A percentile compares a stretch with the other conserved stretches of the same genome.
Evolutionary conservation across 202 grass and related monocot species (phyloP).

Genomic region (Panicum hallii): DNA sequence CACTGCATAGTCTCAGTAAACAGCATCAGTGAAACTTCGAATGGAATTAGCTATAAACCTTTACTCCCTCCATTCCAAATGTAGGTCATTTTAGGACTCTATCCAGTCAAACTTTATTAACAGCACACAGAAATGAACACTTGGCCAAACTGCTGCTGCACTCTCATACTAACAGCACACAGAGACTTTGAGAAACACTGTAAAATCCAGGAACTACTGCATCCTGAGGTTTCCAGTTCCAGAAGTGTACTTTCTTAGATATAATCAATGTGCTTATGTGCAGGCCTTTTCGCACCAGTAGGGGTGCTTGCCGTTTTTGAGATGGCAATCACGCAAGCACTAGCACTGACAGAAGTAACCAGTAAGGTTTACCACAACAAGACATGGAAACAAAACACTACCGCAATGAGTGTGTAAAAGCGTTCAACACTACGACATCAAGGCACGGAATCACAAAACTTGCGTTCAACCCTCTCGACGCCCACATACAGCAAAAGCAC

Average conservation of each 20-base stretch:
- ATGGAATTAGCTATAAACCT: neutral
- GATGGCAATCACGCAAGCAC: neutral
- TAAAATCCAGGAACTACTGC: neutral
- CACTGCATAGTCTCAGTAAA: no score
- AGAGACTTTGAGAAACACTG: neutral
- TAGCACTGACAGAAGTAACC: neutral
- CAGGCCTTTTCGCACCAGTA: no score
- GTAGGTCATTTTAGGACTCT: neutral
- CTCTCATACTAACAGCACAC: neutral
- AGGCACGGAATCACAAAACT: neutral
- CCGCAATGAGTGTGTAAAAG: neutral
- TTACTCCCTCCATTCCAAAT: neutral
- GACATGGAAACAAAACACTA: neutral
- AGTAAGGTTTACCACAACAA: constrained; percentile 19
- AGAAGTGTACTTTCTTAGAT: neutral
- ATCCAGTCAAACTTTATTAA: neutral
- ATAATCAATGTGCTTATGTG: neutral
- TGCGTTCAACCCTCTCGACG: neutral
- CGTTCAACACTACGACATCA: neutral
- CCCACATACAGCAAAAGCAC: neutral
- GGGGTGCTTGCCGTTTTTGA: neutral
- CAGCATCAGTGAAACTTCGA: neutral
- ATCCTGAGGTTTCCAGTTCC: neutral
- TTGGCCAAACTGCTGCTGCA: no score
- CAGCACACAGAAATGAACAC: no score